Conservation (phyloP, 805 yeast species). For the Tetrapisispora namnaoensis region DNA sequence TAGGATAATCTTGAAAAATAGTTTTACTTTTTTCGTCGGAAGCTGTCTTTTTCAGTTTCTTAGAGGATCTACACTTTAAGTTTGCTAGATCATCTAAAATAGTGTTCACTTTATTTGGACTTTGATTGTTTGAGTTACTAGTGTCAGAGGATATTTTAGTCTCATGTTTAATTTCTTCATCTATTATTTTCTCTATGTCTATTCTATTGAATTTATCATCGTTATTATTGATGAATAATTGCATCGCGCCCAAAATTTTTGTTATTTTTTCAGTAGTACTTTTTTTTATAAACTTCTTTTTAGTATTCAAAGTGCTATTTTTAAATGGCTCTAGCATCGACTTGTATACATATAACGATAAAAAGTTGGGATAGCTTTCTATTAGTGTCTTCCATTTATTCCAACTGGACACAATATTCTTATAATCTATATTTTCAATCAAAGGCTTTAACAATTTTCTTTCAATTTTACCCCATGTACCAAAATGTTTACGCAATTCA, state of each 20-base stretch:
- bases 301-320: not conserved
- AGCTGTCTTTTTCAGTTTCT: not conserved
- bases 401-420: conserved; percentile 10
- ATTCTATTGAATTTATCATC: not conserved
- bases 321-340: not conserved
- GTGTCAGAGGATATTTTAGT: not conserved
- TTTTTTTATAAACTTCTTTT: not conserved
- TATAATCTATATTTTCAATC: conserved; percentile 9
- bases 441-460: conserved; percentile 8
- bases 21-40: not conserved
- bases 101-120: conserved; percentile 10
- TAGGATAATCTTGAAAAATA: conserved; percentile 3
- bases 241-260: not conserved
- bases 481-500: conserved; percentile 1
- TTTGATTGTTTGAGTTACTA: not conserved
- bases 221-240: not conserved
- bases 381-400: conserved; percentile 10
- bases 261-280: not conserved
- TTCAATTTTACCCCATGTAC: conserved; percentile 11
- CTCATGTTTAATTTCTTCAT: not conserved
- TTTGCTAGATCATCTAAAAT: conserved; percentile 24
- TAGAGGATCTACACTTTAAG: conserved; percentile 20
- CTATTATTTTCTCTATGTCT: not conserved
- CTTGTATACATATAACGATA: conserved; percentile 7
- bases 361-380: conserved; percentile 7